Percentiles rank a stretch among this genome's conserved stretches.
These are phyloP conservation scores for Beauveria varroae DNA, from an alignment of 2,329 filamentous ascomycete genomes.

Conservation along the genomic window DNA sequence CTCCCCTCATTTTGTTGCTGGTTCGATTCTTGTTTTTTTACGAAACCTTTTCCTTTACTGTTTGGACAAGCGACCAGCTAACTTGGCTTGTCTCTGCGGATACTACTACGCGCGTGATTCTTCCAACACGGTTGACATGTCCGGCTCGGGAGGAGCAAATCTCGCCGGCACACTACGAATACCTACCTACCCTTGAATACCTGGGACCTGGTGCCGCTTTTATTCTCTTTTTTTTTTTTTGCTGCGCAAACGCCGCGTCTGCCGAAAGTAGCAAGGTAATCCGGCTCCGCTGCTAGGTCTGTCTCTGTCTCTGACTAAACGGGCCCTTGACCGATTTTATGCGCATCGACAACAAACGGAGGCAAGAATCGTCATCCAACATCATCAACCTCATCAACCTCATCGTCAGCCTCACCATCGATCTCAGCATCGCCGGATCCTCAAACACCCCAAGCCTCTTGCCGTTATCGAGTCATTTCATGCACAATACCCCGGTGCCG, in stretches of 20 bases:
- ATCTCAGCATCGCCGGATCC: not conserved
- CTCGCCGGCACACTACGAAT: not conserved
- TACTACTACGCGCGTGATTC: not conserved
- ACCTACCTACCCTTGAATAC: too few species aligned
- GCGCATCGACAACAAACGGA: not conserved
- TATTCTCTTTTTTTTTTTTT: not conserved
- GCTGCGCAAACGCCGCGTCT: conserved; percentile 1
- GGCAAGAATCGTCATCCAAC: not conserved
- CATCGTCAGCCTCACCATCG: not conserved
- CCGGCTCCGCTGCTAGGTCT: not conserved
- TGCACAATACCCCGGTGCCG: not conserved
- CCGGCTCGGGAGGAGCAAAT: not conserved
- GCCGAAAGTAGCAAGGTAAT: not conserved
- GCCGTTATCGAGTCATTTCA: not conserved
- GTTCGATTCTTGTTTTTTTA: not conserved
- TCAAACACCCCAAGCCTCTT: not conserved
- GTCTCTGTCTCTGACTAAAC: not conserved
- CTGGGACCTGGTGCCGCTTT: conserved; percentile 7
- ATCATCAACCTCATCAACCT: not conserved
- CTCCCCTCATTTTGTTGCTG: not conserved
- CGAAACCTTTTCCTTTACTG: not conserved
- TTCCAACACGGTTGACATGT: not conserved
- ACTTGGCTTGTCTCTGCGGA: not conserved
- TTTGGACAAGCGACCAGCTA: not conserved
- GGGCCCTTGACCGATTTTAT: not conserved